Conservation (phyloP, 1,284 basidiomycete genomes). For the Heterobasidion irregulare region DNA sequence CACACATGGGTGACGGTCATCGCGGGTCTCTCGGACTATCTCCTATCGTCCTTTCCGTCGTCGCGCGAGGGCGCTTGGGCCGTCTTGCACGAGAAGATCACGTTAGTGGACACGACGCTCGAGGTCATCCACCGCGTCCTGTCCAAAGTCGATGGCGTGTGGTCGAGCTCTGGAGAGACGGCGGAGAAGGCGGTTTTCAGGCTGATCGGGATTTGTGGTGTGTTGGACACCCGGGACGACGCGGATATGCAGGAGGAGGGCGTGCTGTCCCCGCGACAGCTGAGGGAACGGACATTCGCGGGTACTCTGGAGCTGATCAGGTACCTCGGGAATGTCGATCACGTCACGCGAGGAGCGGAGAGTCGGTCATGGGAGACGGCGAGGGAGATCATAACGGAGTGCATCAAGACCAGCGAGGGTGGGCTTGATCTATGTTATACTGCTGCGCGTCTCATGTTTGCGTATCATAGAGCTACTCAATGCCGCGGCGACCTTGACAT, state of each 20-base stretch:
- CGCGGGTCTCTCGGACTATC: constrained; percentile 39
- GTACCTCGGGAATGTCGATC: constrained; percentile 27
- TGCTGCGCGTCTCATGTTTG: neutral
- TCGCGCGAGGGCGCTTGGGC: constrained; percentile 39
- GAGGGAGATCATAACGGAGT: constrained; percentile 35
- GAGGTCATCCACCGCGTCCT: constrained; percentile 43
- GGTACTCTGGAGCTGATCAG: constrained; percentile 28
- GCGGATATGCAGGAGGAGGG: constrained; percentile 25
- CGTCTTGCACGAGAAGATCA: constrained; percentile 47
- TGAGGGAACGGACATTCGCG: constrained; percentile 27
- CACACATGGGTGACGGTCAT: constrained; percentile 35
- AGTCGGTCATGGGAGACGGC: constrained; percentile 29
- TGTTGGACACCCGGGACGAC: constrained; percentile 51
- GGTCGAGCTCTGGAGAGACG: constrained; percentile 32
- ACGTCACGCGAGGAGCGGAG: constrained; percentile 17
- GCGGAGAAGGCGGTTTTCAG: constrained; percentile 39
- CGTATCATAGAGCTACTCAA: neutral
- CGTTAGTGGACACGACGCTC: constrained; percentile 43
- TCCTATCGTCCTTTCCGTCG: constrained; percentile 41
- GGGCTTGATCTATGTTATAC: neutral
- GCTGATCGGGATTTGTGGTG: constrained; percentile 42
- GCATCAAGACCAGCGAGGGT: constrained; percentile 37
- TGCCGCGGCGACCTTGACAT: too few species aligned
- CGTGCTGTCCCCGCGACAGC: constrained; percentile 28
- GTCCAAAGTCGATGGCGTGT: constrained; percentile 40